These are phyloP conservation scores for Barnettozyma salicaria DNA, from an alignment of 805 yeast genomes.

Conservation along the genomic window DNA sequence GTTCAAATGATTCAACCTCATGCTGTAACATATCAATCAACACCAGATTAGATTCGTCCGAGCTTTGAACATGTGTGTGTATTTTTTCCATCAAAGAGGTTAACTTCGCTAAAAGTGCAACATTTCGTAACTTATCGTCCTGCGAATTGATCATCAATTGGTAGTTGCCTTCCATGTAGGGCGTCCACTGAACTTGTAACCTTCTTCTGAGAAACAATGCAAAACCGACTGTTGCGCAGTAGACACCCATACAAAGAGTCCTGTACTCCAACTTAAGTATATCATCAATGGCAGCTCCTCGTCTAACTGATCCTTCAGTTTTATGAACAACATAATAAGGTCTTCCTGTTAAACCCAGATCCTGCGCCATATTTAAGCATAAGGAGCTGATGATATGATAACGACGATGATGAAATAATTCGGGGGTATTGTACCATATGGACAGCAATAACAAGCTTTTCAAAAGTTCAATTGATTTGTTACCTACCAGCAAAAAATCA, in stretches of 20 bases:
- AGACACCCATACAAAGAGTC: slow-evolving; percentile 50
- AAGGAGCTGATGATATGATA: slow-evolving; percentile 63
- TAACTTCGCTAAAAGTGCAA: slow-evolving; percentile 55
- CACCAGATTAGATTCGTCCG: slow-evolving; percentile 17
- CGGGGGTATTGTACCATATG: slow-evolving; percentile 82
- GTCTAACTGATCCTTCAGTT: slow-evolving; percentile 36
- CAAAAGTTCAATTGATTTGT: slow-evolving; percentile 62
- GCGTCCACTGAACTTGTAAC: slow-evolving; percentile 55
- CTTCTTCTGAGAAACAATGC: slow-evolving; percentile 62
- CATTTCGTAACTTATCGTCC: slow-evolving; percentile 30
- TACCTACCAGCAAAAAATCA: slow-evolving; percentile 64
- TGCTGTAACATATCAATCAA: slow-evolving; percentile 15
- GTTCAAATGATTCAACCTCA: slow-evolving; percentile 15
- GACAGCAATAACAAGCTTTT: slow-evolving; percentile 56
- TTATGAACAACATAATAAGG: slow-evolving; percentile 38
- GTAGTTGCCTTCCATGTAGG: slow-evolving; percentile 57
- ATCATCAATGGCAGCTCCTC: slow-evolving; percentile 35
- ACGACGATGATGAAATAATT: slow-evolving; percentile 71
- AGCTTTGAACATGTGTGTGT: slow-evolving; percentile 14
- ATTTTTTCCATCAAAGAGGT: slow-evolving; percentile 58
- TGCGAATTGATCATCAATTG: slow-evolving; percentile 35
- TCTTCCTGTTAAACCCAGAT: slow-evolving; percentile 63
- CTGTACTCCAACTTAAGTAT: slow-evolving; percentile 41
- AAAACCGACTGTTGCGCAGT: slow-evolving; percentile 55
- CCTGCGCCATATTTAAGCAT: slow-evolving; percentile 64